Base-by-base conservation (phyloP, 106 monocot species). In the Platanthera guangdongensis region DNA sequence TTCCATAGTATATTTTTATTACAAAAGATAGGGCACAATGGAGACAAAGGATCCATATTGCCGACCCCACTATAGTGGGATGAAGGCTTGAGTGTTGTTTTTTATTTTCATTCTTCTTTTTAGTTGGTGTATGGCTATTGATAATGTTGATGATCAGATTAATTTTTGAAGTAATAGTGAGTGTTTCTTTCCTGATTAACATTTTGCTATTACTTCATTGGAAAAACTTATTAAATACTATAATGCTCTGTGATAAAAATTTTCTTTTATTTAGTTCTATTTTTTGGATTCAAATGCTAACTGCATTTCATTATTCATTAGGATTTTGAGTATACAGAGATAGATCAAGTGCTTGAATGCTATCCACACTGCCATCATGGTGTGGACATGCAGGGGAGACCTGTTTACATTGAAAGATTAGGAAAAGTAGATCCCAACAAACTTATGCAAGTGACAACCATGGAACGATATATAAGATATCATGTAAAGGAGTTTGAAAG, bases 361-460 rank as follows among this genome's bases (percentile, higher is more conserved):
- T 93, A 93, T 69, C 93, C 93, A 68, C 93, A 93, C 75, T 87
- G 87, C 78, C 88, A 86, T 78, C 93, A 93, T 81, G 88, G 93
- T 71, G 87, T 88, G 15, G 93, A 93, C 64, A 93, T 86, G 75
- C 88, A 90, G 50, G 93, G 93, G n/a, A 87, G 88, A 63, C 93
- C 93, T 68, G 72, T 93, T 21, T 93, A 93, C 63, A 86, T 90
- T 71, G 90, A 93, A 86, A 85, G 85, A 63, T 68, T 93, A 9
- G 93, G 93, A 50, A 93, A 83, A 86, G 82, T 90, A 51, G 90
- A 93, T 50, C 82, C 93, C 32, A 80, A 76, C 76, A 90, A 86
- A 59, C 82, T 93, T 39, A 84, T 93, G 86, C 80, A 90, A 83
- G 88, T 86, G 70, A 93, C 93, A 72, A 90, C 81, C 22, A 84